These are phyloP conservation scores for Syncephalastrum racemosum DNA, from an alignment of 371 early-diverging fungal species.

Conservation along the genomic window DNA sequence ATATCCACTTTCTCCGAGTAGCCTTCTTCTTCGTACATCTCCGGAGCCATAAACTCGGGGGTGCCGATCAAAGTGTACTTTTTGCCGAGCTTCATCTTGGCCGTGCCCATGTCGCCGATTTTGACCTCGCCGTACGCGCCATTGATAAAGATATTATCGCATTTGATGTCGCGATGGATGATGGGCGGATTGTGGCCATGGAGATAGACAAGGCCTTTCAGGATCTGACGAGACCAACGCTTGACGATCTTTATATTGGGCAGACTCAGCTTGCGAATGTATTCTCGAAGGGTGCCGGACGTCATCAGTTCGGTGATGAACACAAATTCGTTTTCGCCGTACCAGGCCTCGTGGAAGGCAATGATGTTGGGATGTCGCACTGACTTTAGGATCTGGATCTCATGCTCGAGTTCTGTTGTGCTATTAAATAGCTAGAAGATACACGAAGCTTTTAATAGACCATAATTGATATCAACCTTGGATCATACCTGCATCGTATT, in stretches of 20 bases:
- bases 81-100: conserved; percentile 73
- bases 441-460: background rate
- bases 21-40: conserved; percentile 75
- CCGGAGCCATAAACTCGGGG: conserved; percentile 83
- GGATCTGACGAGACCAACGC: conserved; percentile 70
- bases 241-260: conserved; percentile 66
- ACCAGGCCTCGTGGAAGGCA: conserved; percentile 72
- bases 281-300: conserved; percentile 68
- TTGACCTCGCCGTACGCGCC: conserved; percentile 79
- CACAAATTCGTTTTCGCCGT: conserved; percentile 55
- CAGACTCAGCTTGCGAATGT: conserved; percentile 57
- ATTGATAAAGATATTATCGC: conserved; percentile 81
- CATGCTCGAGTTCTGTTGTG: conserved; percentile 59
- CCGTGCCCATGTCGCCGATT: conserved; percentile 83
- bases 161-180: conserved; percentile 80
- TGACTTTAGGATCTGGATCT: conserved; percentile 70
- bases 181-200: conserved; percentile 76
- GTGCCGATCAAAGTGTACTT: conserved; percentile 80
- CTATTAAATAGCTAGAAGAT: background rate
- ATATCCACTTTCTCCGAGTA: conserved; percentile 81
- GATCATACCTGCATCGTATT: conserved; percentile 52
- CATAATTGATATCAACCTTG: background rate
- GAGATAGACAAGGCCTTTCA: conserved; percentile 77
- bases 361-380: conserved; percentile 78
- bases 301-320: conserved; percentile 90